A percentile compares a stretch with the other conserved stretches of the same genome.
Conservation (phyloP, 1,139 yeast genomes). For the Hansenula anomala region DNA sequence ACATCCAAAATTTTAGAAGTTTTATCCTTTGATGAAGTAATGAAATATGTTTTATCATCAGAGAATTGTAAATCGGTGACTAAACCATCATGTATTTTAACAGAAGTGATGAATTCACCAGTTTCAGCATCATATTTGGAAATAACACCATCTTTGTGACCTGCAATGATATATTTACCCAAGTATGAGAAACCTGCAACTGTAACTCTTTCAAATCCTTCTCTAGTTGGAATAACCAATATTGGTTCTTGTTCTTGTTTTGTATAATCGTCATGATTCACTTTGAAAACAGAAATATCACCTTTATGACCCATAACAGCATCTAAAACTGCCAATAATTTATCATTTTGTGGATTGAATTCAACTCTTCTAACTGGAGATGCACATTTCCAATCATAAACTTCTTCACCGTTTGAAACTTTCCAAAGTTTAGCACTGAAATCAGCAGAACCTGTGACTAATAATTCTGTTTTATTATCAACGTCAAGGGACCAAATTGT, state of each 20-base stretch:
- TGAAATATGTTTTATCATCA: constrained; percentile 80
- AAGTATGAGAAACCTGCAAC: constrained; percentile 88
- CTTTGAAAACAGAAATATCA: constrained; percentile 62
- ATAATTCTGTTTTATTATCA: constrained; percentile 59
- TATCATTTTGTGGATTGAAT: constrained; percentile 69
- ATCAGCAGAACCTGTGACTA: constrained; percentile 92
- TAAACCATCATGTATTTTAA: constrained; percentile 68
- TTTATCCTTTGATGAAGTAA: constrained; percentile 92
- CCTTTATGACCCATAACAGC: constrained; percentile 92
- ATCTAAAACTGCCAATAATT: constrained; percentile 77
- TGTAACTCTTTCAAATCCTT: constrained; percentile 57
- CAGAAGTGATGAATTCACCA: constrained; percentile 61
- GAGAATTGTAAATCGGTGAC: constrained; percentile 90
- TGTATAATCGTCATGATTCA: constrained; percentile 41
- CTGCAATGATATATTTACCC: constrained; percentile 72
- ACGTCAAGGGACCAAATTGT: constrained; percentile 95
- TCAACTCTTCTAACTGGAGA: constrained; percentile 92
- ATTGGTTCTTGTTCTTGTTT: constrained; percentile 48
- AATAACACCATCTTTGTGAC: constrained; percentile 82
- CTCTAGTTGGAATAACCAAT: constrained; percentile 59
- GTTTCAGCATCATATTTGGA: constrained; percentile 75
- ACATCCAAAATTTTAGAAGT: constrained; percentile 77
- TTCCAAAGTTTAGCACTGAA: constrained; percentile 83
- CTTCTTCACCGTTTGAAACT: constrained; percentile 71
- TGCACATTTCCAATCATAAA: constrained; percentile 68